Conservation (phyloP, 2,329 filamentous ascomycete species). For the Sarocladium kiliense region DNA sequence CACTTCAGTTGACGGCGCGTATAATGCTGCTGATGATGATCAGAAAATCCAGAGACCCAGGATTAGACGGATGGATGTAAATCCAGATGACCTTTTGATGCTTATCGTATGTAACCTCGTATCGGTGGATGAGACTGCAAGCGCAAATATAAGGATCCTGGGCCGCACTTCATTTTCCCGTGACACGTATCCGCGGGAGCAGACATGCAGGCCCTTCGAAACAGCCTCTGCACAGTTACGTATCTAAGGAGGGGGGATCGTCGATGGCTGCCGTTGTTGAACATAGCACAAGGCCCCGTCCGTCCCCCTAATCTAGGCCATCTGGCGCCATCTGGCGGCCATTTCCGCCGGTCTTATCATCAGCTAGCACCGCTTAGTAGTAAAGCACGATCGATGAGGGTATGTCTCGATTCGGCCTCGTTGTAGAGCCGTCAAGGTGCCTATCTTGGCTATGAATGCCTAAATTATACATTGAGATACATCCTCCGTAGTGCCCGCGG, state of each 20-base stretch:
- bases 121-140: background rate
- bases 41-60: too few relatives aligned
- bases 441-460: background rate
- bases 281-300: too few relatives aligned
- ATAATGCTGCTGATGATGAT: too few relatives aligned
- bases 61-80: background rate
- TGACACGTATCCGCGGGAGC: background rate
- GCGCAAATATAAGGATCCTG: background rate
- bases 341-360: too few relatives aligned
- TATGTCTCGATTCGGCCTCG: background rate
- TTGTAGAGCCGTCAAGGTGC: background rate
- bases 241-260: background rate
- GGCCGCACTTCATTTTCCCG: background rate
- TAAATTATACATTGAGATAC: conserved; percentile 8
- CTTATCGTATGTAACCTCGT: background rate
- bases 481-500: background rate
- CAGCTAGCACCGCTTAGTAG: background rate
- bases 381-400: background rate
- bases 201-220: background rate
- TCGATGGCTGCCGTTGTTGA: background rate
- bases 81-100: background rate
- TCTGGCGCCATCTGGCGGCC: background rate
- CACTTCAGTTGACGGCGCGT: too few relatives aligned
- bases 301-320: too few relatives aligned
- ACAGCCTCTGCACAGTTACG: background rate